Conservation (phyloP, 1,284 basidiomycete genomes). For the Irpex rosettiformis region DNA sequence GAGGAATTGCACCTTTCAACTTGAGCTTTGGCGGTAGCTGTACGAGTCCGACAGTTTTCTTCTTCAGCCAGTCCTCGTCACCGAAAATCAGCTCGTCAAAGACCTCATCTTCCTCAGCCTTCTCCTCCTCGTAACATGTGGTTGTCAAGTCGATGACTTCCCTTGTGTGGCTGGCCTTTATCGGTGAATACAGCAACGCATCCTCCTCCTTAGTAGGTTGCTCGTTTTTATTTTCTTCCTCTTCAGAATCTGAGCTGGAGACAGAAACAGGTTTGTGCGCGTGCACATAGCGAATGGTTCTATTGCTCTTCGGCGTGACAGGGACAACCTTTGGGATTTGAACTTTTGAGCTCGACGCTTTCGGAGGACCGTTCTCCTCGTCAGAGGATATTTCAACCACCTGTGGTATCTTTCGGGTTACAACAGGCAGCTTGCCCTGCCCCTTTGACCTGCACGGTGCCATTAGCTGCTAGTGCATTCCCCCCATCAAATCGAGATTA, state of each 20-base stretch:
- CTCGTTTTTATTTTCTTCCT: constrained; percentile 5
- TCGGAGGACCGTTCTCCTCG: constrained; percentile 34
- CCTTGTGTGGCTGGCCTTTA: constrained; percentile 11
- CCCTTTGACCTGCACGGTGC: not conserved
- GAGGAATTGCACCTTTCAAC: too few species aligned
- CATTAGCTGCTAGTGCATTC: not conserved
- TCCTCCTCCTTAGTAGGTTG: constrained; percentile 1
- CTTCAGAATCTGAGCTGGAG: constrained; percentile 16
- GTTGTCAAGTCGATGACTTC: constrained; percentile 11
- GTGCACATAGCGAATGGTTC: not conserved
- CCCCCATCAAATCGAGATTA: not conserved
- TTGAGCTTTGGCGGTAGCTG: too few species aligned
- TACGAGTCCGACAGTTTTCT: too few species aligned
- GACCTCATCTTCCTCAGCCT: constrained; percentile 2
- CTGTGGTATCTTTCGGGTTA: constrained; percentile 16
- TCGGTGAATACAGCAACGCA: constrained; percentile 6
- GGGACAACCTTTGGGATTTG: not conserved
- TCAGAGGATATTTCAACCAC: constrained; percentile 58
- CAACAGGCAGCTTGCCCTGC: not conserved
- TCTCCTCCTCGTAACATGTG: not conserved
- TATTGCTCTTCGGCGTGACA: constrained; percentile 6
- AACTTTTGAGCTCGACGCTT: too few species aligned
- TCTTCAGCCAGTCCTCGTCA: too few species aligned
- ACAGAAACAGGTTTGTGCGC: not conserved
- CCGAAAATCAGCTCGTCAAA: not conserved